Conservation (phyloP, 345 rosid species). For the Aegle marmelos region DNA sequence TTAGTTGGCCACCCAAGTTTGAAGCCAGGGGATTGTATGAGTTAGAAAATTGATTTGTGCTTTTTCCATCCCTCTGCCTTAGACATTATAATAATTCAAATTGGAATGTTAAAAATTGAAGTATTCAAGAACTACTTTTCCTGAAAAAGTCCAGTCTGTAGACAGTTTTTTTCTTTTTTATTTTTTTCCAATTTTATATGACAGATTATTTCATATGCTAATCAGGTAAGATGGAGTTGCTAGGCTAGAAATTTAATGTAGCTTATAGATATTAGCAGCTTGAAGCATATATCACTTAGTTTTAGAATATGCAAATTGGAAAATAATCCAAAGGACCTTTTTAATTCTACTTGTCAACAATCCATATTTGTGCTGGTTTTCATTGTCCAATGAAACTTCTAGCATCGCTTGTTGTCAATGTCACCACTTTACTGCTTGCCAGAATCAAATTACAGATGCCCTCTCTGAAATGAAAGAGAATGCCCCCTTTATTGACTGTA, state of each 20-base stretch:
- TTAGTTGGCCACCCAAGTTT: no score
- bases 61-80: no score
- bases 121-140: not conserved
- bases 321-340: not conserved
- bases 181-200: not conserved
- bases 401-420: not conserved
- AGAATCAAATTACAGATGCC: no score
- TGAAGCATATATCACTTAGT: not conserved
- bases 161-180: not conserved
- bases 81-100: no score
- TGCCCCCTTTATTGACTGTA: no score
- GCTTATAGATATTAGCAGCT: not conserved
- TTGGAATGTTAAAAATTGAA: not conserved
- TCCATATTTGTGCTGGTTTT: not conserved
- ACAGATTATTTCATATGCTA: not conserved
- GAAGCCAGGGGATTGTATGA: no score
- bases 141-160: not conserved
- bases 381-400: not conserved
- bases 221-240: not conserved
- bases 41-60: no score
- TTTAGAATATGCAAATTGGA: not conserved
- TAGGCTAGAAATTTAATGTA: not conserved
- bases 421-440: not conserved
- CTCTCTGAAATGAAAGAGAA: no score
- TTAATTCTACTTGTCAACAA: not conserved